Base-by-base conservation (phyloP, 169 alveolate genomes). In the Plasmodium knowlesi region DNA sequence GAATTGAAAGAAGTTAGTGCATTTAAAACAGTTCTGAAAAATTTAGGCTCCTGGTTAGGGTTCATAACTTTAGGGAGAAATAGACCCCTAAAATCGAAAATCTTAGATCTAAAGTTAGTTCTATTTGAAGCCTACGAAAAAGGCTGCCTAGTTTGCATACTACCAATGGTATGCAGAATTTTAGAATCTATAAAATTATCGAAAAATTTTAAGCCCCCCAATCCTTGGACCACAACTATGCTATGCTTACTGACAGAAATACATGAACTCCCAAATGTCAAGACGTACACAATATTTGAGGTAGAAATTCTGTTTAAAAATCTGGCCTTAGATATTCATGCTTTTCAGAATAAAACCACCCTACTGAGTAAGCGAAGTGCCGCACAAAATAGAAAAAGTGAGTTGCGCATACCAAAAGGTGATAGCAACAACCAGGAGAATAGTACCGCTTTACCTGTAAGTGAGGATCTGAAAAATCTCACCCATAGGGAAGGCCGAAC, bases 221-320 rank as follows among this genome's bases (percentile, higher is more conserved):
- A 98, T 90, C 99, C 99, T 16, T 98, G 99, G 99, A 97, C 99
- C 22, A 92, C 97, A 43, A 98, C 98, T 30, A 82, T 97, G 73
- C 93, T 98, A 43, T 92, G 93, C 81, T 92, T 97, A 54, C 94
- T 98, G 72, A 98, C 98, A 70, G 99, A 98, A 95, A 93, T 98
- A 43, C 98, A 97, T 84, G 94, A 93, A 72, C 91, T 97, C 16
- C 97, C 96, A 61, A 95, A 94, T 73, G 96, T 96, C 74, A 97
- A 97, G 84, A 96, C 99, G 14, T 96, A 97, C 61, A 92, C 97
- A 43, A 97, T 97, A 89, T 98, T 98, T 81, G 99, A 98, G 95
- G 97, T 98, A 6, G 99, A 98, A 90, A 97, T 98, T 34, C 92
- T 98, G 41, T 97, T 97, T 84, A 97, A 96, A 78, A 96, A 97